Evolutionary conservation across 2,329 filamentous ascomycete species (phyloP), one percentile per base, ranked within the genome.

Genomic region (Chaetomium strumarium): DNA sequence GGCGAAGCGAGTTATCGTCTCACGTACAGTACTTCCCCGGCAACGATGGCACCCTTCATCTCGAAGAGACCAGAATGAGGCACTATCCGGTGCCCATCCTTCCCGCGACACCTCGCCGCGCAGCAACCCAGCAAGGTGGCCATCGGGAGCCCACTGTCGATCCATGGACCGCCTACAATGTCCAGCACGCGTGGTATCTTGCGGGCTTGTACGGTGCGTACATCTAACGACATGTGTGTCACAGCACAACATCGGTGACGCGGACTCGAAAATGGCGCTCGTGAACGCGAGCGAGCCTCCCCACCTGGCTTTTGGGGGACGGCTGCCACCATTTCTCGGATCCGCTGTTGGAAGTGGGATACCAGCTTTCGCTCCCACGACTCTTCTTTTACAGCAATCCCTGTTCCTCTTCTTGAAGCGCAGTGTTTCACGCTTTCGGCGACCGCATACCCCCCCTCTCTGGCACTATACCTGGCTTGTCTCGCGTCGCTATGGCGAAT

Each of bases 141-240:
- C 31, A 33, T 7, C 53, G 36, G 14, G n/a, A 47, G 31, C 38
- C 33, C 13, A 24, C 14, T 3, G 30, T 5, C 3, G 31, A 37
- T 17, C 17, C 36, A 24, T 43, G 33, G 40, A 29, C 10, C 12
- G 6, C 24, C 5, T 52, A 49, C 37, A 49, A 45, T 13, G n/a
- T 29, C 17, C 41, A 38, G 6, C 36, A 46, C 17, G 45, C 46
- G 5, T 52, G 49, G 49, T 34, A 29, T 16, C 13, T 55, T 5
- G 41, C 49, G 14, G 29, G 16, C 40, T 16, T 51, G 7, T 43
- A 41, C 33, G 29, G 16, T 40, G 13, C 48, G 7, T 43, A 41
- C 33, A 31, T 51, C 10, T 55, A 36, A 36, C 33, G 7, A 24
- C 33, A n/a, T 11, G 6, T 37, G 5, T 37, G 14, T 14, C 34